Evolutionary conservation across 768 basidiomycete species (phyloP).

Genomic region (Pleurotus pulmonarius): DNA sequence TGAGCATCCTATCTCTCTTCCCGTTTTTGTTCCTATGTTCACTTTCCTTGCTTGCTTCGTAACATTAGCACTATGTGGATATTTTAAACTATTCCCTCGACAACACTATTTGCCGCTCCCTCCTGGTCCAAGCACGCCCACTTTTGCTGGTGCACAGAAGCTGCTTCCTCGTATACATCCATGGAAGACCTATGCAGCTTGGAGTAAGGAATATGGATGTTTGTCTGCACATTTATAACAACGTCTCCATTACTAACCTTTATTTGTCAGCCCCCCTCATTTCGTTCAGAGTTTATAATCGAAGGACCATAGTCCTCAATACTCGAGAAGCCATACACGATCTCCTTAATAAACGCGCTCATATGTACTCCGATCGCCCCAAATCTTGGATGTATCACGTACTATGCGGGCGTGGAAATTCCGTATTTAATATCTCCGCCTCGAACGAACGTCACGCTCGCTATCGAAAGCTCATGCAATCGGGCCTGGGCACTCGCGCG

Average conservation of each 20-base stretch:
- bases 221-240: neutral
- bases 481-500: slow-evolving; percentile 31
- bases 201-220: slow-evolving; percentile 20
- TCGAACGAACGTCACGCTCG: slow-evolving; percentile 30
- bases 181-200: slow-evolving; percentile 24
- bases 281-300: slow-evolving; percentile 41
- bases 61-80: neutral
- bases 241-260: neutral
- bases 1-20: neutral
- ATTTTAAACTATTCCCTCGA: neutral
- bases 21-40: neutral
- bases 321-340: slow-evolving; percentile 37
- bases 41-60: neutral
- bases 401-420: slow-evolving; percentile 35
- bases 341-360: slow-evolving; percentile 47
- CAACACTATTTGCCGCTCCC: slow-evolving; percentile 16
- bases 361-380: slow-evolving; percentile 55
- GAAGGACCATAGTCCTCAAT: slow-evolving; percentile 47
- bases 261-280: slow-evolving; percentile 36
- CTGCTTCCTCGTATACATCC: slow-evolving; percentile 18
- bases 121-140: slow-evolving; percentile 21
- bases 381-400: slow-evolving; percentile 39
- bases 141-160: slow-evolving; percentile 20
- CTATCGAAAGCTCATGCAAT: slow-evolving; percentile 38
- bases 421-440: slow-evolving; percentile 42